Evolutionary conservation across 768 basidiomycete genomes (phyloP).

Genomic region (Tephrocybe sp.): DNA sequence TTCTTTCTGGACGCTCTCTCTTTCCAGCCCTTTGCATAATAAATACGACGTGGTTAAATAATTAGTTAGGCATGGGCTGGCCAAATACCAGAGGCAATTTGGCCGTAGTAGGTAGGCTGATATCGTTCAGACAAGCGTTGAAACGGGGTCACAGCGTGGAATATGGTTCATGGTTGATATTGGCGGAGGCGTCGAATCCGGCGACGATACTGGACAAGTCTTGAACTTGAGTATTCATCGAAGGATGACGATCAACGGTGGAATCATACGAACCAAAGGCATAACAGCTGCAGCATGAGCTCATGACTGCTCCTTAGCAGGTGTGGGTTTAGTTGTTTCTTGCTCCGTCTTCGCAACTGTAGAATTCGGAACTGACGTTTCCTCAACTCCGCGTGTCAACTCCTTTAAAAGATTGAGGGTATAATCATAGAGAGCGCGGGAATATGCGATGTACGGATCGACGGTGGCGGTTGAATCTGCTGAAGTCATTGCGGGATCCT

Average conservation of each 20-base stretch:
- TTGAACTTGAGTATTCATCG: neutral
- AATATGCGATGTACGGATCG: conserved; percentile 53
- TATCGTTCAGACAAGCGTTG: no score
- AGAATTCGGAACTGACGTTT: conserved; percentile 20
- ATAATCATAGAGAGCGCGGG: conserved; percentile 66
- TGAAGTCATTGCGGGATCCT: conserved; percentile 15
- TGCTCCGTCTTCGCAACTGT: neutral
- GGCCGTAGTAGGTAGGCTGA: no score
- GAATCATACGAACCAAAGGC: neutral
- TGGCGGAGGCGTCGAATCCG: no score
- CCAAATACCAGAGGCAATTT: no score
- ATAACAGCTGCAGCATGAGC: neutral
- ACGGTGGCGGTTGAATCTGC: conserved; percentile 20
- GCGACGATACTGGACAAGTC: neutral
- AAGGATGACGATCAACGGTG: neutral
- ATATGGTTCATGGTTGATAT: no score
- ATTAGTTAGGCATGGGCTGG: no score
- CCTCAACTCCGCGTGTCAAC: conserved; percentile 58
- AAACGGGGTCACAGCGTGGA: no score
- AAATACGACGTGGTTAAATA: no score
- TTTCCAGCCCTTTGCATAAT: no score
- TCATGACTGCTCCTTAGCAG: neutral
- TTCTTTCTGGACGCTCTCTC: no score
- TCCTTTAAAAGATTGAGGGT: conserved; percentile 69
- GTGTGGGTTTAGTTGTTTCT: neutral